These are phyloP conservation scores for Pseudogymnoascus sp. DNA, from an alignment of 2,329 filamentous ascomycete genomes.

Conservation along the genomic window DNA sequence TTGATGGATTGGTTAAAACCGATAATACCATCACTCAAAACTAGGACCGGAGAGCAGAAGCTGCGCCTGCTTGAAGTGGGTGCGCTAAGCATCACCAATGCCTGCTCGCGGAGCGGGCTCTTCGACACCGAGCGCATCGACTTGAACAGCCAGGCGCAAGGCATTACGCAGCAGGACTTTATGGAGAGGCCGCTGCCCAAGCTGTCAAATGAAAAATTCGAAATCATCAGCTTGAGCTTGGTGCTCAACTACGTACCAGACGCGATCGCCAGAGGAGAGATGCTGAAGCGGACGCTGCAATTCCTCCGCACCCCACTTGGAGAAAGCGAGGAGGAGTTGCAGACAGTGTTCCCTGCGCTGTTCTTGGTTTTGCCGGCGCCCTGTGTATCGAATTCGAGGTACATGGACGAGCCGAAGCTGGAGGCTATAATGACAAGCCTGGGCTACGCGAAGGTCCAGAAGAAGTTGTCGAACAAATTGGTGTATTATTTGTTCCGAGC, in stretches of 20 bases:
- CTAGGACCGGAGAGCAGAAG: conserved; percentile 20
- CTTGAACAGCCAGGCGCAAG: conserved; percentile 74
- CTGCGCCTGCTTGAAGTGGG: conserved; percentile 81
- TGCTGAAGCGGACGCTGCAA: conserved; percentile 68
- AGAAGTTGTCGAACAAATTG: conserved; percentile 74
- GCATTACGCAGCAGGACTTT: conserved; percentile 85
- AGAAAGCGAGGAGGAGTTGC: conserved; percentile 19
- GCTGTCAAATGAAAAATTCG: conserved; percentile 59
- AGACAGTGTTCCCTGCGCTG: conserved; percentile 54
- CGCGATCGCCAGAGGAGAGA: conserved; percentile 65
- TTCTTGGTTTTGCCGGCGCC: conserved; percentile 87
- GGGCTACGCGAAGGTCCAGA: conserved; percentile 59
- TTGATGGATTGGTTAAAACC: conserved; percentile 56
- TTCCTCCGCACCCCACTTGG: conserved; percentile 49
- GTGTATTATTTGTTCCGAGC: conserved; percentile 82
- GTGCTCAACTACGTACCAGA: conserved; percentile 93
- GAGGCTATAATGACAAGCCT: conserved; percentile 67
- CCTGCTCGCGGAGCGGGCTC: conserved; percentile 63
- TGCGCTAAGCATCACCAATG: conserved; percentile 75
- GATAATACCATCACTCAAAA: conserved; percentile 23
- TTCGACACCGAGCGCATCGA: conserved; percentile 82
- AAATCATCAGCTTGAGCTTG: conserved; percentile 84
- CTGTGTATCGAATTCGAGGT: conserved; percentile 84
- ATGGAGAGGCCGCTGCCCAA: conserved; percentile 75
- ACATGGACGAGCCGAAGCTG: conserved; percentile 67